phyloP scores from a whole-genome alignment of 441 rosid species.

The Arabidopsis lyrata region DNA sequence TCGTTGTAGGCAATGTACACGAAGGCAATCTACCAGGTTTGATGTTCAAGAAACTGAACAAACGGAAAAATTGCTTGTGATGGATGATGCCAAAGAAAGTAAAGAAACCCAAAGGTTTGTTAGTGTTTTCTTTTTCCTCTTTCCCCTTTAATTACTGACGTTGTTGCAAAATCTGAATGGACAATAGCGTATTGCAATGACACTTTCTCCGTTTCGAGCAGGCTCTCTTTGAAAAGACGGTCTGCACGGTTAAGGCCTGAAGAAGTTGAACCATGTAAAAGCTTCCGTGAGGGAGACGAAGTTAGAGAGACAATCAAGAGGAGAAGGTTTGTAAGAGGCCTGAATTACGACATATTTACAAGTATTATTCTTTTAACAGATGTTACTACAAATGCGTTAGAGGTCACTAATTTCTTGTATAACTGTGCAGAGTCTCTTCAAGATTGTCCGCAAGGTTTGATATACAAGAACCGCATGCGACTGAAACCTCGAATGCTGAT shows the following conservation, averaged over 20 bases:
- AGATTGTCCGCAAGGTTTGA: slow-evolving; percentile 38
- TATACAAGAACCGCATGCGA: slow-evolving; percentile 41
- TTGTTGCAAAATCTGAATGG: slow-evolving; percentile 19
- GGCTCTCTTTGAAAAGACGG: slow-evolving; percentile 36
- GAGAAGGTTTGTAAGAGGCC: slow-evolving; percentile 40
- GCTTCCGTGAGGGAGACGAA: slow-evolving; percentile 27
- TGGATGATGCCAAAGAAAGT: slow-evolving; percentile 32
- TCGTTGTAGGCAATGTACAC: slow-evolving; percentile 32
- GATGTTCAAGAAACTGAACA: slow-evolving; percentile 21
- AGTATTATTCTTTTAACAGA: slow-evolving; percentile 7
- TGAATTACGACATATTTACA: background rate
- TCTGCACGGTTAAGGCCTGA: slow-evolving; percentile 41
- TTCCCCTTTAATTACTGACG: background rate
- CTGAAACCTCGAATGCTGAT: slow-evolving; percentile 33
- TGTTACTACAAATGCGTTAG: slow-evolving; percentile 12
- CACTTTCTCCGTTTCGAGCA: slow-evolving; percentile 17
- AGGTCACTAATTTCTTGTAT: slow-evolving; percentile 30
- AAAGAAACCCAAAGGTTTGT: slow-evolving; percentile 40
- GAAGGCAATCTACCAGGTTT: slow-evolving; percentile 38
- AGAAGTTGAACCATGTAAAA: slow-evolving; percentile 35
- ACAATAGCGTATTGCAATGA: slow-evolving; percentile 1
- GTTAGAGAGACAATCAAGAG: slow-evolving; percentile 36
- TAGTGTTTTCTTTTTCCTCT: background rate
- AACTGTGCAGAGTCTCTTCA: slow-evolving; percentile 41
- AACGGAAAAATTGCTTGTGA: slow-evolving; percentile 26